A percentile compares a stretch with the other conserved stretches of the same genome.
phyloP scores from a whole-genome alignment of 192 early-diverging fungal genomes.

The Entophlyctis luteolus region DNA sequence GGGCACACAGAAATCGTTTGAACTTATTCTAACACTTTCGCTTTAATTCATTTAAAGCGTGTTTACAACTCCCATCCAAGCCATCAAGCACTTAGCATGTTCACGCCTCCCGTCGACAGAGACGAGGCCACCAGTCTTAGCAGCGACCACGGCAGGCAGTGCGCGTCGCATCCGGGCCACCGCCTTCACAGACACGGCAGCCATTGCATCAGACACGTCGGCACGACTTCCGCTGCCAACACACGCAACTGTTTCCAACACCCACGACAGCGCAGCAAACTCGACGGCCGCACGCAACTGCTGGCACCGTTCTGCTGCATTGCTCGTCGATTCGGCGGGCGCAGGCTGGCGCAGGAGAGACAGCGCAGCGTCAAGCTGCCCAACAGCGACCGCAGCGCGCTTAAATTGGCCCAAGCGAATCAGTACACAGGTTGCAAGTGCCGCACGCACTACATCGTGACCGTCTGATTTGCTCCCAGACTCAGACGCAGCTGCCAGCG shows the following conservation, averaged over 20 bases:
- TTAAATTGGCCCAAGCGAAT: not conserved
- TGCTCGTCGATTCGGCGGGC: not conserved
- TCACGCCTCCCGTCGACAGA: not conserved
- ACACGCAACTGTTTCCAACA: not conserved
- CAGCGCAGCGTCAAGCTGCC: not conserved
- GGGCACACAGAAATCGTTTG: too few species aligned
- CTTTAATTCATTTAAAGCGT: not conserved
- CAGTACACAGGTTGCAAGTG: not conserved
- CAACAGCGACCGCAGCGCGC: not conserved
- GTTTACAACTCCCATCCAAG: conserved; percentile 11
- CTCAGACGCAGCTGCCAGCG: not conserved
- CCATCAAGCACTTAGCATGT: conserved; percentile 4
- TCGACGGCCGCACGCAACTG: not conserved
- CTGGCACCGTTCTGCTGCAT: not conserved
- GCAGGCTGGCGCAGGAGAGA: not conserved
- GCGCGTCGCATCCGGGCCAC: conserved; percentile 11
- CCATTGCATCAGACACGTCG: not conserved
- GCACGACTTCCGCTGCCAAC: too few species aligned
- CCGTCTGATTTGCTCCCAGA: too few species aligned
- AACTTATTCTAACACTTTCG: too few species aligned
- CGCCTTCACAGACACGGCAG: not conserved
- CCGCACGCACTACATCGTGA: not conserved
- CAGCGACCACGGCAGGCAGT: not conserved
- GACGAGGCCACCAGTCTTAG: not conserved
- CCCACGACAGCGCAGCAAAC: conserved; percentile 16